Conservation (phyloP, 176 grass and related monocot genomes). For the Juncus effusus region DNA sequence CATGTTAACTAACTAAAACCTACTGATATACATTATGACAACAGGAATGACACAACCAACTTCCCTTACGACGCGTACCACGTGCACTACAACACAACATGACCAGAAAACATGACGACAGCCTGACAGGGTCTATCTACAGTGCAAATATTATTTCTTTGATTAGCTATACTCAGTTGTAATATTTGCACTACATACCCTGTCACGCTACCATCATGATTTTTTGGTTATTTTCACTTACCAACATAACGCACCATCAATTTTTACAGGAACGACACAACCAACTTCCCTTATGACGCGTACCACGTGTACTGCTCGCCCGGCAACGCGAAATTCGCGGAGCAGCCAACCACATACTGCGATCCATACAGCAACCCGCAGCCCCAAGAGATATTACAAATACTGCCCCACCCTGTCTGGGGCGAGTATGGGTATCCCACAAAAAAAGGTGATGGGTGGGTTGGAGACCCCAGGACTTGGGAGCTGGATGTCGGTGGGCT, state of each 20-base stretch:
- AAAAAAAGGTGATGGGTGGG: constrained; percentile 62
- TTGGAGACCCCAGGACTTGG: constrained; percentile 64
- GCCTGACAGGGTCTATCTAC: too few species aligned
- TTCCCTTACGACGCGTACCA: constrained; percentile 81
- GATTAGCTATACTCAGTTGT: too few species aligned
- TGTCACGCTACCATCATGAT: too few species aligned
- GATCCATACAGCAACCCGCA: constrained; percentile 95
- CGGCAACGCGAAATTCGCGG: constrained; percentile 58
- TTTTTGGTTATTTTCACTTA: too few species aligned
- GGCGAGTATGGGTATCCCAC: constrained; percentile 73
- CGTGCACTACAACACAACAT: neutral
- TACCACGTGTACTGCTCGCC: constrained; percentile 93
- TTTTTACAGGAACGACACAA: constrained; percentile 36
- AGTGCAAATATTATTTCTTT: too few species aligned
- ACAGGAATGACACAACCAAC: constrained; percentile 36
- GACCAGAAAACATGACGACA: too few species aligned
- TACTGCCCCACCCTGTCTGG: constrained; percentile 78
- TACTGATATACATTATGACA: too few species aligned
- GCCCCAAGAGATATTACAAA: constrained; percentile 88
- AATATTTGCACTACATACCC: too few species aligned
- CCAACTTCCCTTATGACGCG: constrained; percentile 54
- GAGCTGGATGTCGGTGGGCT: constrained; percentile 74
- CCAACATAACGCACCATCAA: too few species aligned
- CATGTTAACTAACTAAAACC: too few species aligned
- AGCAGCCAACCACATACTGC: constrained; percentile 70